Percentiles rank a stretch among this genome's conserved stretches.
These are phyloP conservation scores for Protomyces macrosporus DNA, from an alignment of 1,139 yeast species.

Conservation along the genomic window DNA sequence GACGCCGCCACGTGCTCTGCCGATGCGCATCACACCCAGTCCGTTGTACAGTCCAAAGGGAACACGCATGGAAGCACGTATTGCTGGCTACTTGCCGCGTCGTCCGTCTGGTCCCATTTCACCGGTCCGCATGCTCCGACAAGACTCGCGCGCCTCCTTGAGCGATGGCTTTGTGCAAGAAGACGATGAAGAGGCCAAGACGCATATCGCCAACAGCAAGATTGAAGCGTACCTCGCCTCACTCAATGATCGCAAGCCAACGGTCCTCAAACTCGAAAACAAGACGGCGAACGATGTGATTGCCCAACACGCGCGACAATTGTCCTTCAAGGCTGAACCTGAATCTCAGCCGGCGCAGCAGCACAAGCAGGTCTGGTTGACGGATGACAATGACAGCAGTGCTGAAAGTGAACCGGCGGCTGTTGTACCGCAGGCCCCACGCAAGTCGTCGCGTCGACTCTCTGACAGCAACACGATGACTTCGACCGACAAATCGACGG, in stretches of 20 bases:
- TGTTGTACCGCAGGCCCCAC: background rate
- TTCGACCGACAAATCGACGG: background rate
- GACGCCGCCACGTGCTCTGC: background rate
- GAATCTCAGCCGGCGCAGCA: background rate
- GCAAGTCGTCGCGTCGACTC: background rate
- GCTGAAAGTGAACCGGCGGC: background rate
- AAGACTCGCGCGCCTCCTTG: background rate
- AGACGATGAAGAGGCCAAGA: conserved; percentile 10
- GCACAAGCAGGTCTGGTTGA: background rate
- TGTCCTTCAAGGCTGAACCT: background rate
- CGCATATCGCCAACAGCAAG: conserved; percentile 11
- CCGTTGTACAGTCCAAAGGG: background rate
- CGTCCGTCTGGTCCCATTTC: background rate
- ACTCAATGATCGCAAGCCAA: background rate
- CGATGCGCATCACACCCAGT: background rate
- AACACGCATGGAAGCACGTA: background rate
- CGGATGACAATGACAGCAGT: background rate
- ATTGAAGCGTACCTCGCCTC: conserved; percentile 15
- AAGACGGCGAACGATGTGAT: background rate
- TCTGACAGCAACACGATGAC: background rate
- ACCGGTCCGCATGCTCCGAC: background rate
- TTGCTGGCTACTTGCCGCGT: background rate
- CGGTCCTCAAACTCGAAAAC: background rate
- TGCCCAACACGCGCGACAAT: background rate
- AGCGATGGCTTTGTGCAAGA: conserved; percentile 15